These are phyloP conservation scores for Apophysomyces elegans DNA, from an alignment of 371 early-diverging fungal species.

Conservation along the genomic window DNA sequence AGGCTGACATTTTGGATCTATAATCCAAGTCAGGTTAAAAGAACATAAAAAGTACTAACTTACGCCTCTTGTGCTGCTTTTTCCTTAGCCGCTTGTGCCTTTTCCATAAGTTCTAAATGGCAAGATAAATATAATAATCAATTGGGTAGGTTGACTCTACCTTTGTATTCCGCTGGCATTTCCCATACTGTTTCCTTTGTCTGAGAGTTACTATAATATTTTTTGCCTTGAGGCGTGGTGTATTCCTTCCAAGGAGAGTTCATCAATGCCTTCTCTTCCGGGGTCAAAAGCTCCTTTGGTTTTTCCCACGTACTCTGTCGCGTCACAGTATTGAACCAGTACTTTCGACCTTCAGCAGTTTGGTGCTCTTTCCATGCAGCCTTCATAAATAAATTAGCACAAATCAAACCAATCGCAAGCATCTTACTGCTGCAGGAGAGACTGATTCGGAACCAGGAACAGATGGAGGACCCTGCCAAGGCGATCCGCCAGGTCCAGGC, in stretches of 20 bases:
- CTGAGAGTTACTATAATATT: conserved; percentile 85
- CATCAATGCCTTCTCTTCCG: conserved; percentile 77
- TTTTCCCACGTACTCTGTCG: conserved; percentile 92
- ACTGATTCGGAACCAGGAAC: conserved; percentile 11
- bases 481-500: conserved; percentile 16
- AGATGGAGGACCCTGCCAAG: conserved; percentile 36
- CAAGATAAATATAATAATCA: neutral
- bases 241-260: conserved; percentile 88
- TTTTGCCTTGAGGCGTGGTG: conserved; percentile 79
- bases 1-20: neutral
- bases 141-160: conserved; percentile 16
- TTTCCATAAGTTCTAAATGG: conserved; percentile 38
- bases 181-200: conserved; percentile 91
- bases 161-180: conserved; percentile 80
- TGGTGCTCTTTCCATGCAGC: conserved; percentile 78
- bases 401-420: neutral
- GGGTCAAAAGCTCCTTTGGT: conserved; percentile 89
- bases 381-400: conserved; percentile 18
- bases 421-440: conserved; percentile 21
- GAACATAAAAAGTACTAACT: neutral
- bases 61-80: conserved; percentile 35
- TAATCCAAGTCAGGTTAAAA: neutral
- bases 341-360: conserved; percentile 80
- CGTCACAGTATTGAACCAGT: conserved; percentile 86
- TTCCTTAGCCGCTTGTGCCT: conserved; percentile 43